A percentile compares a stretch with the other conserved stretches of the same genome.
phyloP scores from a whole-genome alignment of 2,329 filamentous ascomycete genomes.

The Herpotrichia juniperi region DNA sequence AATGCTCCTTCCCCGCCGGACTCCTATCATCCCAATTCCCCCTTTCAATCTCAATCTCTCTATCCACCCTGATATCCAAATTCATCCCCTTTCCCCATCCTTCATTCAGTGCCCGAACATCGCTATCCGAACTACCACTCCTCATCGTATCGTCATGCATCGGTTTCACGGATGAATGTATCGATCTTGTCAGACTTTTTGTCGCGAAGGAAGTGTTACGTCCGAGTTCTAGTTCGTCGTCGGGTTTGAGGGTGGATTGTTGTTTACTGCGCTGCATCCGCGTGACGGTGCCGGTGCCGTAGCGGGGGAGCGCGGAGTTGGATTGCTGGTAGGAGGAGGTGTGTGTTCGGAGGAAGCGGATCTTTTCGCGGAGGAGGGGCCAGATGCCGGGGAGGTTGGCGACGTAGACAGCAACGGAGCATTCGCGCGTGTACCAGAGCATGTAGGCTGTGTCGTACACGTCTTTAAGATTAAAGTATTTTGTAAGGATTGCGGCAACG shows the following conservation, averaged over 20 bases:
- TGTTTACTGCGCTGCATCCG: conserved; percentile 5
- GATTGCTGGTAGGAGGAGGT: conserved; percentile 24
- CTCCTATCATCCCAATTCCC: conserved; percentile 17
- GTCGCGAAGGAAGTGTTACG: conserved; percentile 9
- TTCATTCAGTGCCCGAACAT: conserved; percentile 18
- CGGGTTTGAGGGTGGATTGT: not conserved
- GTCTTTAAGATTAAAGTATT: conserved; percentile 54
- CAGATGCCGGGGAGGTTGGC: conserved; percentile 62
- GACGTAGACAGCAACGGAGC: conserved; percentile 59
- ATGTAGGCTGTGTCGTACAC: conserved; percentile 48
- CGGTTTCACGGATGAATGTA: conserved; percentile 7
- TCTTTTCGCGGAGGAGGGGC: conserved; percentile 55
- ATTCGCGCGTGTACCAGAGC: conserved; percentile 62
- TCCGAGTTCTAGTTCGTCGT: conserved; percentile 31
- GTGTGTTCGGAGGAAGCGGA: conserved; percentile 39
- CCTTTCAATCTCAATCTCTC: conserved; percentile 34
- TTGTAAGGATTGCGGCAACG: conserved; percentile 54
- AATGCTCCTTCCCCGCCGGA: conserved; percentile 2
- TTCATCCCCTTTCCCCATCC: conserved; percentile 18
- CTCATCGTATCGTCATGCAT: conserved; percentile 1
- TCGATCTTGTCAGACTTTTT: conserved; percentile 4
- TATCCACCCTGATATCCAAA: conserved; percentile 33
- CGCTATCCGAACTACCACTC: conserved; percentile 21
- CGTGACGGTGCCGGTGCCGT: conserved; percentile 18
- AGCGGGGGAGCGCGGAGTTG: conserved; percentile 19